Evolutionary conservation across 2,329 filamentous ascomycete genomes (phyloP).

Genomic region (Penicillium brevicompactum): DNA sequence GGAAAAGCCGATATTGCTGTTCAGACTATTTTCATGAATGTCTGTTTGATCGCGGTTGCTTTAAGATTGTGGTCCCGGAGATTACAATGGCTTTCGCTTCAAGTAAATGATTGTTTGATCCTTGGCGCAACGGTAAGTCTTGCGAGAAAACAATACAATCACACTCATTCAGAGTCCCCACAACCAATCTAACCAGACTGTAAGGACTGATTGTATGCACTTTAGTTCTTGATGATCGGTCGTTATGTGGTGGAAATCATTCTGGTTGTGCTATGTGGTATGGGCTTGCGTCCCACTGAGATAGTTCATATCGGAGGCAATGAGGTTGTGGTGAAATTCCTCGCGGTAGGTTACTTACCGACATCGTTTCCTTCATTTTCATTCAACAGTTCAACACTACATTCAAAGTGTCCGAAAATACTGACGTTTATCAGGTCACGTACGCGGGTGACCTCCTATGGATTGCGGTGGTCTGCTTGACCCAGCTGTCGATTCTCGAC

Average conservation of each 20-base stretch:
- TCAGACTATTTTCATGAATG: slow-evolving; percentile 17
- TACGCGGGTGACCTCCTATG: slow-evolving; percentile 22
- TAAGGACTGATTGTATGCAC: not conserved
- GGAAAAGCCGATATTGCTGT: slow-evolving; percentile 23
- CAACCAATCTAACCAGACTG: not conserved
- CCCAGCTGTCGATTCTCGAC: slow-evolving; percentile 20
- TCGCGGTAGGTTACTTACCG: slow-evolving; percentile 11
- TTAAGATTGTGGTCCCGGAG: slow-evolving; percentile 22
- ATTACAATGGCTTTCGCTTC: slow-evolving; percentile 8
- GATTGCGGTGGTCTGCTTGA: slow-evolving; percentile 12
- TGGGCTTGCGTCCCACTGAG: slow-evolving; percentile 21
- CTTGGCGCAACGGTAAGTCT: slow-evolving; percentile 15
- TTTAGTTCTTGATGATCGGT: slow-evolving; percentile 18
- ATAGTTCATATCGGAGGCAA: slow-evolving; percentile 11
- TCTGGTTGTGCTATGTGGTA: slow-evolving; percentile 18
- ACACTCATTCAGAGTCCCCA: too few relatives aligned
- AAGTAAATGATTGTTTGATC: slow-evolving; percentile 22
- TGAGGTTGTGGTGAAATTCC: slow-evolving; percentile 11
- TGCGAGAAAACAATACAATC: not conserved
- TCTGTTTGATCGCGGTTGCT: slow-evolving; percentile 13
- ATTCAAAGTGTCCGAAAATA: not conserved
- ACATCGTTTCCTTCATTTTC: too few relatives aligned
- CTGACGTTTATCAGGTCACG: slow-evolving; percentile 13
- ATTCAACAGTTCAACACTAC: not conserved
- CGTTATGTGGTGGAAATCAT: slow-evolving; percentile 24